Conservation (phyloP, 768 basidiomycete species). For the Botryobasidium botryosum region DNA sequence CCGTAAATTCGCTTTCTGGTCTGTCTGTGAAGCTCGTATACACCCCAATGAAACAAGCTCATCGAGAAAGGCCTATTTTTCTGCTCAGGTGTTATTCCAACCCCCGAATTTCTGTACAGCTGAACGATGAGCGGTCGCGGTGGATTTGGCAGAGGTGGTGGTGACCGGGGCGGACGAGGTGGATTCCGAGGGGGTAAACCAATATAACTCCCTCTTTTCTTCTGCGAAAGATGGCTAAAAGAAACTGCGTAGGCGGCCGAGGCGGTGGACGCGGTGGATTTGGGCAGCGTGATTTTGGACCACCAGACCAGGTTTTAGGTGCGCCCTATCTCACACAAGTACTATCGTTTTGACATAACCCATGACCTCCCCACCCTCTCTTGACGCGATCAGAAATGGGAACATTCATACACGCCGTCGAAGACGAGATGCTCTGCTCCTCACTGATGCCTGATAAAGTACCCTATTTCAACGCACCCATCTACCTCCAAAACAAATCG, state of each 20-base stretch:
- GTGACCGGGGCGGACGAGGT: not conserved
- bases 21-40: no score
- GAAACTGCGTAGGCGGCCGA: conserved; percentile 25
- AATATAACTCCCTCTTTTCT: not conserved
- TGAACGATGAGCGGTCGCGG: no score
- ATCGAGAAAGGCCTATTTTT: no score
- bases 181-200: conserved; percentile 16
- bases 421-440: conserved; percentile 94
- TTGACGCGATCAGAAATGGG: conserved; percentile 53
- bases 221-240: not conserved
- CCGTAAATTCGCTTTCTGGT: no score
- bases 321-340: conserved; percentile 12
- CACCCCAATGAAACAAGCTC: no score
- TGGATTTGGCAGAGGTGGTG: conserved; percentile 15
- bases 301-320: conserved; percentile 69
- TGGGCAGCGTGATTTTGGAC: conserved; percentile 54
- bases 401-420: conserved; percentile 83
- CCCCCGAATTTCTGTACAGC: no score
- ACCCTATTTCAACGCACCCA: conserved; percentile 97
- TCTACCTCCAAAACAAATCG: conserved; percentile 93
- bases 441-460: conserved; percentile 78
- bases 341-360: not conserved
- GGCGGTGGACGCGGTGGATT: conserved; percentile 57
- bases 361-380: not conserved
- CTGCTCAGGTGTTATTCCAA: no score